Percentiles rank a stretch among this genome's conserved stretches.
Conservation (phyloP, 805 yeast species). For the Sugiyamaella boreocaroliniensis region DNA sequence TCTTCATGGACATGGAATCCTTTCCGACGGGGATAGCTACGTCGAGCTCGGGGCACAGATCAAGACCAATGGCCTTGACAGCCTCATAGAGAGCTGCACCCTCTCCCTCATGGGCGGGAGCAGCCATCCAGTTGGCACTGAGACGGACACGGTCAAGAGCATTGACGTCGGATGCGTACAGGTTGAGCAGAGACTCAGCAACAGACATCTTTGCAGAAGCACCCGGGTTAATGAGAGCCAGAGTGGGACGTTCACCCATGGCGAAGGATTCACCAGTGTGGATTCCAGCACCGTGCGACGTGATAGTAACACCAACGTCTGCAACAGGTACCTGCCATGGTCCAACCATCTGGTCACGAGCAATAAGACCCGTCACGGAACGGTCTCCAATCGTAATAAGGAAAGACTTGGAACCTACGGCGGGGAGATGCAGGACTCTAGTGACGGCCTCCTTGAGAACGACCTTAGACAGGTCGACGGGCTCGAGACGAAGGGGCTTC, state of each 20-base stretch:
- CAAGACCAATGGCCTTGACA: slow-evolving; percentile 92
- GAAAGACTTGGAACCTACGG: slow-evolving; percentile 93
- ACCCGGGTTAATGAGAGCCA: slow-evolving; percentile 80
- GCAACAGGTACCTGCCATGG: slow-evolving; percentile 99
- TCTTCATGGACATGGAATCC: slow-evolving; percentile 98
- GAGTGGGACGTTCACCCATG: slow-evolving; percentile 91
- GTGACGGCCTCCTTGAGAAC: slow-evolving; percentile 58
- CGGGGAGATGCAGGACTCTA: slow-evolving; percentile 81
- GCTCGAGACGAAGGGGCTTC: slow-evolving; percentile 43
- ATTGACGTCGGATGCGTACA: slow-evolving; percentile 83
- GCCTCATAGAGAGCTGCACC: slow-evolving; percentile 94
- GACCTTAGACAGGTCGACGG: slow-evolving; percentile 29
- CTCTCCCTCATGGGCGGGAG: slow-evolving; percentile 91
- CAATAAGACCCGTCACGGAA: slow-evolving; percentile 93
- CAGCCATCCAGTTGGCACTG: slow-evolving; percentile 99
- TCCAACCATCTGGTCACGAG: slow-evolving; percentile 97
- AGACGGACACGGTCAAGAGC: slow-evolving; percentile 68
- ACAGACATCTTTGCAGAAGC: slow-evolving; percentile 94
- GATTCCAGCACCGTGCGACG: slow-evolving; percentile 72
- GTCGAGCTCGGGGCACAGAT: slow-evolving; percentile 88
- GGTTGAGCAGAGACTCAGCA: slow-evolving; percentile 85
- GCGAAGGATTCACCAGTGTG: slow-evolving; percentile 96
- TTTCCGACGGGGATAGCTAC: slow-evolving; percentile 95
- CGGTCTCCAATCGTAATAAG: slow-evolving; percentile 97
- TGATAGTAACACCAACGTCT: slow-evolving; percentile 92